Percentiles rank a stretch among this genome's conserved stretches.
Conservation (phyloP, 116 monocot genomes). For the Zostera marina region DNA sequence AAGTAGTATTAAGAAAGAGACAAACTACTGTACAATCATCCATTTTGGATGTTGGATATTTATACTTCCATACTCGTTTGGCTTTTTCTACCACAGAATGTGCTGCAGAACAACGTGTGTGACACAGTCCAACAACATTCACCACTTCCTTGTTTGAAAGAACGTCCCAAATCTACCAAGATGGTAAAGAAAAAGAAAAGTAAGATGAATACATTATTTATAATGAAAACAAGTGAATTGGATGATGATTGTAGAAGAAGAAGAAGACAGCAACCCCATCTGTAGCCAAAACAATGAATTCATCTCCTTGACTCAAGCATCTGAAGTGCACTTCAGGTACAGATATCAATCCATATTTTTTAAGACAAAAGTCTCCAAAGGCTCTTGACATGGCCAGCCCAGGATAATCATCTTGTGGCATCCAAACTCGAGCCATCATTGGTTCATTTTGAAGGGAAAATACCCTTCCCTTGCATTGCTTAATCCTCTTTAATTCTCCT, state of each 20-base stretch:
- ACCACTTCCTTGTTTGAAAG: constrained; percentile 69
- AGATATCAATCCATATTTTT: constrained; percentile 77
- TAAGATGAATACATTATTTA: neutral
- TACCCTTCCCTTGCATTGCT: constrained; percentile 45
- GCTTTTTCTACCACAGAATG: constrained; percentile 51
- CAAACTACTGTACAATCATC: constrained; percentile 87
- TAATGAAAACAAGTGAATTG: too few relatives aligned
- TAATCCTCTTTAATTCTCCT: constrained; percentile 75
- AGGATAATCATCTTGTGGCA: constrained; percentile 63
- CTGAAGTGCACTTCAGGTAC: constrained; percentile 64
- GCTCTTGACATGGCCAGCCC: constrained; percentile 95
- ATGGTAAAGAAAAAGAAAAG: neutral
- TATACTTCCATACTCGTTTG: constrained; percentile 38
- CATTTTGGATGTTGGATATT: constrained; percentile 53
- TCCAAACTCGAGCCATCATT: constrained; percentile 79
- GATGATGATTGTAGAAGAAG: too few relatives aligned
- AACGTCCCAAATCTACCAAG: constrained; percentile 82
- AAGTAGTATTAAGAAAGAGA: constrained; percentile 22
- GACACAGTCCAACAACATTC: constrained; percentile 29
- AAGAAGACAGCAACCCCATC: constrained; percentile 48
- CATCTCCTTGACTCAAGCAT: constrained; percentile 50
- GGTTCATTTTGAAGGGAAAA: constrained; percentile 88
- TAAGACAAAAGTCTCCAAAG: constrained; percentile 92
- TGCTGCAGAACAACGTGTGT: constrained; percentile 39
- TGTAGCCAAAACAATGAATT: constrained; percentile 77